A percentile compares a stretch with the other conserved stretches of the same genome.
phyloP scores from a whole-genome alignment of 495 filamentous ascomycete genomes.

The Neurospora tetrasperma region DNA sequence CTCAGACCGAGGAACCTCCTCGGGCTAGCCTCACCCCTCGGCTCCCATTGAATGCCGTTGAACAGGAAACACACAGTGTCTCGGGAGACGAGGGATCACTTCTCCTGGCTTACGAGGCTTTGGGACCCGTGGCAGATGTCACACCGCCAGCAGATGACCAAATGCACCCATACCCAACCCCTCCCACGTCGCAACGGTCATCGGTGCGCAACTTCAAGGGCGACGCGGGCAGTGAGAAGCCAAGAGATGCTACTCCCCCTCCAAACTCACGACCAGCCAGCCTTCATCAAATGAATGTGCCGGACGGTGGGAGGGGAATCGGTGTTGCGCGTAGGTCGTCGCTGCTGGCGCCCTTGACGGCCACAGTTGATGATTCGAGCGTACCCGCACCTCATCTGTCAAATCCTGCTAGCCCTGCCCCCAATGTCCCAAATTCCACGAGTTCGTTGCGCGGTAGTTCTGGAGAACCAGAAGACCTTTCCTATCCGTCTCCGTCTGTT shows the following conservation, averaged over 20 bases:
- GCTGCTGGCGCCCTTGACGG: slow-evolving; percentile 51
- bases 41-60: slow-evolving; percentile 15
- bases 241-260: slow-evolving; percentile 15
- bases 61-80: slow-evolving; percentile 15
- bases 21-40: slow-evolving; percentile 18
- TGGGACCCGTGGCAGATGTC: slow-evolving; percentile 24
- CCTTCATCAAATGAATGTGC: slow-evolving; percentile 31
- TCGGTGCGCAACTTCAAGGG: slow-evolving; percentile 41
- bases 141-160: slow-evolving; percentile 23
- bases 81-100: slow-evolving; percentile 34
- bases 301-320: slow-evolving; percentile 30
- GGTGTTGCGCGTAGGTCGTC: slow-evolving; percentile 33
- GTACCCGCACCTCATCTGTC: slow-evolving; percentile 66
- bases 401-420: slow-evolving; percentile 53
- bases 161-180: slow-evolving; percentile 44
- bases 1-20: slow-evolving; percentile 25
- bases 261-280: slow-evolving; percentile 16
- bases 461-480: slow-evolving; percentile 39
- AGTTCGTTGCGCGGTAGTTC: slow-evolving; percentile 35
- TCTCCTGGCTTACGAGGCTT: slow-evolving; percentile 38
- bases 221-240: slow-evolving; percentile 34
- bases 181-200: slow-evolving; percentile 46
- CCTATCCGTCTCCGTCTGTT: slow-evolving; percentile 47
- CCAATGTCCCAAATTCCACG: slow-evolving; percentile 48
- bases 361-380: slow-evolving; percentile 52